These are phyloP conservation scores for Lichtheimia hyalospora DNA, from an alignment of 371 early-diverging fungal species.

Conservation along the genomic window DNA sequence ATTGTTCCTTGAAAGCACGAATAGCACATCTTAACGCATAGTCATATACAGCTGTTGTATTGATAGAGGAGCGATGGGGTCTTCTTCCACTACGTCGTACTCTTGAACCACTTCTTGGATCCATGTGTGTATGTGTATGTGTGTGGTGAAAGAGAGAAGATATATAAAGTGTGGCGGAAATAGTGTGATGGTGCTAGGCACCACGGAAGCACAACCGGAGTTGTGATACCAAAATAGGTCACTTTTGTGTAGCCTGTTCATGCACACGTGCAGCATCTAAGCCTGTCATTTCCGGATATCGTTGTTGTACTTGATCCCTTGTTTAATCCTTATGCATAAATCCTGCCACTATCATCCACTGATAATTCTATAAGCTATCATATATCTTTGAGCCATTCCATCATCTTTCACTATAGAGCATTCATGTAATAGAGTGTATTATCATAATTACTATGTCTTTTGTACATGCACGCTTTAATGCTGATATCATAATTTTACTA, in stretches of 20 bases:
- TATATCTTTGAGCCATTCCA: too few species aligned
- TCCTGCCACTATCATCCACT: too few species aligned
- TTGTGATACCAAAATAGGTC: too few species aligned
- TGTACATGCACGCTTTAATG: too few species aligned
- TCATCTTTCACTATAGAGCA: too few species aligned
- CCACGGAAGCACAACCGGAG: slow-evolving; percentile 14
- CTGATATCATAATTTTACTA: too few species aligned
- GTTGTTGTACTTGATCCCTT: slow-evolving; percentile 40
- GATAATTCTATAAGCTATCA: too few species aligned
- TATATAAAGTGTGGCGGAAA: background rate
- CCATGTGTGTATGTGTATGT: slow-evolving; percentile 14
- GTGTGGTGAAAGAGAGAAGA: background rate
- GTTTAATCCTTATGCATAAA: too few species aligned
- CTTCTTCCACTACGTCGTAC: slow-evolving; percentile 19
- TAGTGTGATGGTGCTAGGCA: slow-evolving; percentile 10
- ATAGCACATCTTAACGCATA: slow-evolving; percentile 28
- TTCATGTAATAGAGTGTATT: too few species aligned
- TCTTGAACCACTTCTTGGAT: slow-evolving; percentile 19
- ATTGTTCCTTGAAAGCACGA: slow-evolving; percentile 21
- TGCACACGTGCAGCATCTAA: slow-evolving; percentile 79
- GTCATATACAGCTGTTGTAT: slow-evolving; percentile 22
- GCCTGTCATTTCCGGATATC: slow-evolving; percentile 79
- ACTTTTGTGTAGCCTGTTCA: slow-evolving; percentile 12
- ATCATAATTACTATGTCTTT: too few species aligned
- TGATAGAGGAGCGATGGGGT: slow-evolving; percentile 11